These are phyloP conservation scores for Batrachochytrium dendrobatidis DNA, from an alignment of 371 early-diverging fungal genomes.

Conservation along the genomic window DNA sequence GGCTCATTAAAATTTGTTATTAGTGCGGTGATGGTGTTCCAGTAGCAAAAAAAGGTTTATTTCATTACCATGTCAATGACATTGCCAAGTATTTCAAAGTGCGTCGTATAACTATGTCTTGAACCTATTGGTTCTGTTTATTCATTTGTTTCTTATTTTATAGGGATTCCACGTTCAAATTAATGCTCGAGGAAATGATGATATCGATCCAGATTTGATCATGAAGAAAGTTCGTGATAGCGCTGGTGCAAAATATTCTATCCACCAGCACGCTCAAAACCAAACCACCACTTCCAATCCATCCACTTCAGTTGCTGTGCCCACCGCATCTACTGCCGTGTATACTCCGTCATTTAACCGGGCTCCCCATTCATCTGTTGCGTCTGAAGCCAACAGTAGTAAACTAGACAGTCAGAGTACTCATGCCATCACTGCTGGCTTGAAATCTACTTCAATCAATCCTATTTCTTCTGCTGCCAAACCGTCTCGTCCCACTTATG, in stretches of 20 bases:
- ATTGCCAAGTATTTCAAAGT: constrained; percentile 71
- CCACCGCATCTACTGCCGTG: not conserved
- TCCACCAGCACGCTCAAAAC: constrained; percentile 50
- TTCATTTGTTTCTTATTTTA: not conserved
- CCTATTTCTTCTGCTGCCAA: no score
- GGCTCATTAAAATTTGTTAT: not conserved
- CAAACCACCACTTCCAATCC: constrained; percentile 6
- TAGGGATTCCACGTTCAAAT: constrained; percentile 84
- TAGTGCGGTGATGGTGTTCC: constrained; percentile 93
- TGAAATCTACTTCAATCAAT: no score
- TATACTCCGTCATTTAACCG: not conserved
- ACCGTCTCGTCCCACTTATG: no score
- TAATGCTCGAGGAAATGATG: constrained; percentile 78
- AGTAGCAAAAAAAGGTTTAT: constrained; percentile 80
- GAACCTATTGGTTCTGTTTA: not conserved
- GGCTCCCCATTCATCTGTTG: not conserved
- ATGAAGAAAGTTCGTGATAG: constrained; percentile 78
- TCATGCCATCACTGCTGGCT: no score
- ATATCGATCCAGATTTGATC: constrained; percentile 74
- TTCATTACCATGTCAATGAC: constrained; percentile 73
- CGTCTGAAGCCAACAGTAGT: not conserved
- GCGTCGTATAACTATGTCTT: constrained; percentile 11
- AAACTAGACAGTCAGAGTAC: no score
- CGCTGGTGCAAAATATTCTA: constrained; percentile 83
- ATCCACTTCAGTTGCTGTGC: not conserved